A percentile compares a stretch with the other conserved stretches of the same genome.
These are phyloP conservation scores for Pseudofabraea citricarpa DNA, from an alignment of 2,329 filamentous ascomycete genomes.

Conservation along the genomic window DNA sequence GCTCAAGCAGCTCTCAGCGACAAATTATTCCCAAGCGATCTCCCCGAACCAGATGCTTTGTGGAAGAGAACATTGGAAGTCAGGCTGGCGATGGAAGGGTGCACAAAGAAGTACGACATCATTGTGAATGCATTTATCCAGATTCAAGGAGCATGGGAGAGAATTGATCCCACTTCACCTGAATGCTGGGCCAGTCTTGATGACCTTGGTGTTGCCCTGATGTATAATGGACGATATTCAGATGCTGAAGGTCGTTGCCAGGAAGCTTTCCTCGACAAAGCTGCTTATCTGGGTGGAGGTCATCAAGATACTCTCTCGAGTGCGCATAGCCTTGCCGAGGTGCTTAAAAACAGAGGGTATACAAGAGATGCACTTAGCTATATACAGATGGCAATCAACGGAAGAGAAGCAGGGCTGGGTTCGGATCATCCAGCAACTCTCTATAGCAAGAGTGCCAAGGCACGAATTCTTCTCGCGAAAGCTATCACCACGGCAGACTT, in stretches of 20 bases:
- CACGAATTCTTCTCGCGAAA: slow-evolving; percentile 13
- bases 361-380: slow-evolving; percentile 16
- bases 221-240: slow-evolving; percentile 16
- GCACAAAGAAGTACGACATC: slow-evolving; percentile 15
- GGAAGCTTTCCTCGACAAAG: slow-evolving; percentile 16
- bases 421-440: slow-evolving; percentile 19
- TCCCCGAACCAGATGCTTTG: slow-evolving; percentile 8
- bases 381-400: slow-evolving; percentile 15
- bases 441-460: slow-evolving; percentile 17
- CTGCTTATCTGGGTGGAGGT: slow-evolving; percentile 12
- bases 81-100: slow-evolving; percentile 16
- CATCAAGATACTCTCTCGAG: slow-evolving; percentile 18
- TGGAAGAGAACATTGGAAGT: slow-evolving; percentile 21
- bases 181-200: slow-evolving; percentile 11
- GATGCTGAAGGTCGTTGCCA: slow-evolving; percentile 15
- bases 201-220: slow-evolving; percentile 12
- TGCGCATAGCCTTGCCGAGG: slow-evolving; percentile 15
- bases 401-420: slow-evolving; percentile 15
- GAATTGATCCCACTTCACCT: slow-evolving; percentile 3
- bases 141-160: slow-evolving; percentile 8
- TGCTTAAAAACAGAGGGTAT: slow-evolving; percentile 15
- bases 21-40: slow-evolving; percentile 11
- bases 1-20: slow-evolving; percentile 11
- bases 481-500: slow-evolving; percentile 15
- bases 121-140: slow-evolving; percentile 13